Evolutionary conservation across 2,329 filamentous ascomycete species (phyloP).

Genomic region (Magnaporthiopsis incrustans): DNA sequence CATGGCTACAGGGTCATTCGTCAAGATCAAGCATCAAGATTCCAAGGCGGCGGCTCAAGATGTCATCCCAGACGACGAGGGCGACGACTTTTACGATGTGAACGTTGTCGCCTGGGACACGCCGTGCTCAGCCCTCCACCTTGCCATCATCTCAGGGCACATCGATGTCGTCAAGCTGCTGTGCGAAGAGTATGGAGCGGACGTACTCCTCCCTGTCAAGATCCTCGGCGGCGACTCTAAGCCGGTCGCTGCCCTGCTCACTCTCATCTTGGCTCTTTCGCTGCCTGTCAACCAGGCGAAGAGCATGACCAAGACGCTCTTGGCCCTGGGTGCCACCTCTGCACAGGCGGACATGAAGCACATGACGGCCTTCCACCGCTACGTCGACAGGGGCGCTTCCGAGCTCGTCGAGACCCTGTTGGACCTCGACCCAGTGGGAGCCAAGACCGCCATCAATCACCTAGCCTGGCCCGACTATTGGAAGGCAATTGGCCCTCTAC

Average conservation of each 20-base stretch:
- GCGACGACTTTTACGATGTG: conserved; percentile 66
- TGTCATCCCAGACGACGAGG: conserved; percentile 45
- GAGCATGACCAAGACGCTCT: conserved; percentile 55
- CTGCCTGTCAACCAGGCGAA: conserved; percentile 56
- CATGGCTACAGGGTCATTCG: conserved; percentile 63
- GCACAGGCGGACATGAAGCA: conserved; percentile 62
- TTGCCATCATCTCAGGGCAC: conserved; percentile 69
- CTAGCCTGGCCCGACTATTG: conserved; percentile 33
- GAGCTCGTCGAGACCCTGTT: conserved; percentile 41
- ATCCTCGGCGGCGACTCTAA: conserved; percentile 40
- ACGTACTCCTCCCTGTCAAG: conserved; percentile 69
- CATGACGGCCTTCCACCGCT: conserved; percentile 58
- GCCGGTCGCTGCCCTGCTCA: conserved; percentile 55
- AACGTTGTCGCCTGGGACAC: conserved; percentile 75
- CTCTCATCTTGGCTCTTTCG: conserved; percentile 57
- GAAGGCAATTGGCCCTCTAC: conserved; percentile 31
- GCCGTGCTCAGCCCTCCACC: conserved; percentile 65
- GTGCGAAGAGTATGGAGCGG: conserved; percentile 67
- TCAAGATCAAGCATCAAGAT: conserved; percentile 48
- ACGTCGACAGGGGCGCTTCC: conserved; percentile 41
- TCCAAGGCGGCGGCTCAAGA: conserved; percentile 25
- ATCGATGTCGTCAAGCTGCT: conserved; percentile 60
- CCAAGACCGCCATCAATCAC: conserved; percentile 60
- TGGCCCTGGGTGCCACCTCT: conserved; percentile 63
- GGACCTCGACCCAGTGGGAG: conserved; percentile 50